Evolutionary conservation across 2,329 filamentous ascomycete genomes (phyloP).

Genomic region (Colletotrichum cordylinicola): DNA sequence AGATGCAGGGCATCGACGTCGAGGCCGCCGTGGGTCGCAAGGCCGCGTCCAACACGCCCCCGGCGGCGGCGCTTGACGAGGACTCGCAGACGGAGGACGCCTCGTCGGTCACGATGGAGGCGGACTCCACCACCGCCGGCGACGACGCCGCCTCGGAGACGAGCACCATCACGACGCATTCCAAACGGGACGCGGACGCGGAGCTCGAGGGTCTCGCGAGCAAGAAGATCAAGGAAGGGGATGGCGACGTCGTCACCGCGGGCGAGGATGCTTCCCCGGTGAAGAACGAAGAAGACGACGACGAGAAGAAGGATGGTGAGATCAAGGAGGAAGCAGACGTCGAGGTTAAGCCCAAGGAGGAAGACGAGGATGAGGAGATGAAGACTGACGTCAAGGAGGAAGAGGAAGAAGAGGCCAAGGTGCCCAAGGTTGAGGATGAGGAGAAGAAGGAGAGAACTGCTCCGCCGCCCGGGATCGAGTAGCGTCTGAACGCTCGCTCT

Average conservation of each 20-base stretch:
- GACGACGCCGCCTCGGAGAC: conserved; percentile 34
- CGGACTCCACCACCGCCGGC: conserved; percentile 22
- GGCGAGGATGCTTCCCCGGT: conserved; percentile 9
- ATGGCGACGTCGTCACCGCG: conserved; percentile 12
- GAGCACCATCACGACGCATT: conserved; percentile 38
- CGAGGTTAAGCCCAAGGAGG: not conserved
- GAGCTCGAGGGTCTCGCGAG: conserved; percentile 40
- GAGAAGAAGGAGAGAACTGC: not conserved
- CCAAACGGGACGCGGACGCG: conserved; percentile 63
- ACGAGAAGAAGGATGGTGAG: conserved; percentile 26
- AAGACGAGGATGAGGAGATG: conserved; percentile 7
- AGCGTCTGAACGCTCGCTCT: not conserved
- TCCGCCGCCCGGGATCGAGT: not conserved
- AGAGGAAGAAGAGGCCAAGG: not conserved
- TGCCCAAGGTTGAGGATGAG: not conserved
- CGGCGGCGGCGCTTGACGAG: conserved; percentile 29
- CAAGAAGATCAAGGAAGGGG: conserved; percentile 58
- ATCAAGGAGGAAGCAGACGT: not conserved
- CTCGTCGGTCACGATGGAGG: conserved; percentile 11
- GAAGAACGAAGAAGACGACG: conserved; percentile 21
- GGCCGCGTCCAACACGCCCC: conserved; percentile 26
- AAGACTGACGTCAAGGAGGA: not conserved
- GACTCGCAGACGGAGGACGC: conserved; percentile 20
- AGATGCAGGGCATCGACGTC: conserved; percentile 62
- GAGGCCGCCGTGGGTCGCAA: conserved; percentile 67